Base-by-base conservation (phyloP, 129 eudicot species). In the Escallonia rubra region DNA sequence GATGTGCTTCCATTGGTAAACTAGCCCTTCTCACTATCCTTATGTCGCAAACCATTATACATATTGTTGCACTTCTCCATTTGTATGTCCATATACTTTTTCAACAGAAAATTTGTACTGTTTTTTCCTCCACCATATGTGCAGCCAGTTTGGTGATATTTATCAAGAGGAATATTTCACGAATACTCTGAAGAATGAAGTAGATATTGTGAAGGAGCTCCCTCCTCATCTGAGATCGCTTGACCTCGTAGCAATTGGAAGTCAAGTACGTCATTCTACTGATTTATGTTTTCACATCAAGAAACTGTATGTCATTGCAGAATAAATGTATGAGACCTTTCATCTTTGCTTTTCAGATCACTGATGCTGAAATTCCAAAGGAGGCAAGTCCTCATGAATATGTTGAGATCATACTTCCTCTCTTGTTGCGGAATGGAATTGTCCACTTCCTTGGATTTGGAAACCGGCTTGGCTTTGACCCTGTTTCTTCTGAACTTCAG, bases 381-480 rank as follows among this genome's bases (percentile, higher is more conserved):
- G 99, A 93, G 74, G 96, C 96, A 78, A 80, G 80, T 57, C 81
- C 86, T 23, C 64, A 4, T 34, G 96, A 93, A 34, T 93, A 89
- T 68, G 59, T 82, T 10, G 55, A 65, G 63, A 79, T 74, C 39
- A 79, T 89, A 59, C 90, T 86, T 69, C 99, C 96, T 15, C 44
- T 83, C 67, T 86, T 93, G 15, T 61, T 61, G 54, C 82, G 72
- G 53, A 89, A 89, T 66, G 80, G 90, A 67, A 81, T 89, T 44
- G 95, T 93, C 57, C 96, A 93, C 80, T 80, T 93, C 16, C 99
- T 93, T 54, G 99, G 99, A 81, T 93, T 73, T 67, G 99, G 96
- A 63, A 93, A 93, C 63, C 85, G 99, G 8, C 92, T 93, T 59
- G 99, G 96, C 3, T 93, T 93, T 71, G 96, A 89, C 60, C 95